Evolutionary conservation across 306 rosid genomes (phyloP), one percentile per base, ranked within the genome.

Genomic region (Acmispon strigosus): DNA sequence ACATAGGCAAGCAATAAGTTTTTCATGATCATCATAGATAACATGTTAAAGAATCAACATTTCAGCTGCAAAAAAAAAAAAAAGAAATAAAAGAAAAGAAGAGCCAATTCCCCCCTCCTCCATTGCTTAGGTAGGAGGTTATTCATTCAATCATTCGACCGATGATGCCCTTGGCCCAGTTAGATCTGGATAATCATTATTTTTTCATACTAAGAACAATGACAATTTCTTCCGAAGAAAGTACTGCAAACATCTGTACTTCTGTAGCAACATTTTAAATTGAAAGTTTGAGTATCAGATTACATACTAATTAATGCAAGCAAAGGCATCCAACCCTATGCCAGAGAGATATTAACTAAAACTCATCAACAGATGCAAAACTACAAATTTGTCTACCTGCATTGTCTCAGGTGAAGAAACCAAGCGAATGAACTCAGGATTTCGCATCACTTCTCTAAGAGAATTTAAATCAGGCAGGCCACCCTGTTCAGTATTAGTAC

Each of bases 371-470:
- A 75, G 52, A 41, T 32, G 10, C 11, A 59, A 55, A 44, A 69
- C 37, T 36, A 32, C 53, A 58, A 59, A 82, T 37, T 47, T 72
- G 54, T 37, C 61, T 80, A 91, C 97, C 97, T 91, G 97, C 82
- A 91, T 68, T 75, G 96, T 89, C 82, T 91, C 97, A 5, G 97
- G 96, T 43, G 92, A 86, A 60, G 92, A 86, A 69, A 91, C 75
- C 78, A 87, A 81, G 18, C 89, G 96, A 54, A 89, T 79, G 69
- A 89, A 80, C 66, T 91, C 97, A n/a, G 92, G 97, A 65, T 87
- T 87, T 76, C 89, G 88, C 86, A 89, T 84, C 88, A 91, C 83
- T 61, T 91, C 97, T 78, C 97, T 87, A n/a, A 88, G 82, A 70
- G 97, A 80, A 71, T 82, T 88, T 51, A 86, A 62, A 83, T 85